Evolutionary conservation across 805 yeast species (phyloP).

Genomic region (Schizosaccharomyces osmophilus): DNA sequence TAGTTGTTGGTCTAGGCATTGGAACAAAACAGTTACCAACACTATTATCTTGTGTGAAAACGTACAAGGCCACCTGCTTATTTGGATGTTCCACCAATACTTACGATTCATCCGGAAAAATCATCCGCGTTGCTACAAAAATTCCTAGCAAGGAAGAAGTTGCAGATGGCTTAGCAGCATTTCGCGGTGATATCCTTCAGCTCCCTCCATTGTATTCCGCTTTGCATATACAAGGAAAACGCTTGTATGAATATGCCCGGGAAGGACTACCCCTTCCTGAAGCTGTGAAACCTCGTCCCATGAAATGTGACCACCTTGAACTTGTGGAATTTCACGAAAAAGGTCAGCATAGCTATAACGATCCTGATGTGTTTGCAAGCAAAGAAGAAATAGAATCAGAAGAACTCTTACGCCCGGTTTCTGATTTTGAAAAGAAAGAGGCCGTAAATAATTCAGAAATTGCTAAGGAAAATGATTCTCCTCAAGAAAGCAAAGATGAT

Average conservation of each 20-base stretch:
- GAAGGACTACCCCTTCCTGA: conserved; percentile 64
- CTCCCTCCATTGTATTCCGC: conserved; percentile 89
- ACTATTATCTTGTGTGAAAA: conserved; percentile 48
- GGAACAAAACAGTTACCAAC: conserved; percentile 67
- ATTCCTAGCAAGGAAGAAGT: conserved; percentile 27
- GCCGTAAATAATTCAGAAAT: background rate
- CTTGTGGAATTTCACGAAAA: conserved; percentile 26
- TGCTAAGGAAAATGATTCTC: background rate
- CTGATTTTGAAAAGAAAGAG: conserved; percentile 1
- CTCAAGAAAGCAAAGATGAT: background rate
- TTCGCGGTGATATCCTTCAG: conserved; percentile 61
- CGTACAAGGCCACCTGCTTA: conserved; percentile 58
- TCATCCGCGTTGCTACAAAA: conserved; percentile 35
- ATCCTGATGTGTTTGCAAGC: conserved; percentile 15
- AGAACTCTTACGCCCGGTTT: conserved; percentile 4
- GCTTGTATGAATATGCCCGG: conserved; percentile 82
- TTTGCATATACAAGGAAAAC: conserved; percentile 78
- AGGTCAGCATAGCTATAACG: conserved; percentile 28
- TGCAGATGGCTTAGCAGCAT: conserved; percentile 28
- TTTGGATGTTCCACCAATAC: conserved; percentile 82
- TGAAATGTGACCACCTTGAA: conserved; percentile 30
- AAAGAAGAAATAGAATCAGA: conserved; percentile 15
- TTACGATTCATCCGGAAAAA: conserved; percentile 77
- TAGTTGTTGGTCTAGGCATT: conserved; percentile 67
- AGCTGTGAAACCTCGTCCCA: conserved; percentile 54